phyloP scores from a whole-genome alignment of 352 stramenopile species.

The Phytophthora parvispora region DNA sequence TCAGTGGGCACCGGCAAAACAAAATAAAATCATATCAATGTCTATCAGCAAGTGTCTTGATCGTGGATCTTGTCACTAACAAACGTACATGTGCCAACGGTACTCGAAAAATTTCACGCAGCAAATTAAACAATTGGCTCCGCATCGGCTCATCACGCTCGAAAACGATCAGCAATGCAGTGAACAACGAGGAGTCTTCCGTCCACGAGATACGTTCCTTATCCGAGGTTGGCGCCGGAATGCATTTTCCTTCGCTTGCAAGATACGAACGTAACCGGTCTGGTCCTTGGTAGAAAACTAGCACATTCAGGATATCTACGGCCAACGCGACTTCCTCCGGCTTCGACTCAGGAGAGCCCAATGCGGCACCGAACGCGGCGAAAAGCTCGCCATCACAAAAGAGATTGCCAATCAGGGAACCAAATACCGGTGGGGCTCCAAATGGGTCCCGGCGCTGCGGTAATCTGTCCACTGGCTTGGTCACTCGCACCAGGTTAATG shows the following conservation, averaged over 20 bases:
- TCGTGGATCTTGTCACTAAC: no score
- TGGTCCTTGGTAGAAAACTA: slow-evolving; percentile 79
- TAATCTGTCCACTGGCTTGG: slow-evolving; percentile 71
- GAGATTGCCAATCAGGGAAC: slow-evolving; percentile 69
- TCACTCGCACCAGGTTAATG: slow-evolving; percentile 72
- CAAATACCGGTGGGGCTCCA: slow-evolving; percentile 64
- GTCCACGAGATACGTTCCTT: slow-evolving; percentile 78
- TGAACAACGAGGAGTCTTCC: slow-evolving; percentile 75
- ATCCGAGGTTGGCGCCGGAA: slow-evolving; percentile 64
- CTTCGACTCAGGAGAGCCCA: slow-evolving; percentile 59
- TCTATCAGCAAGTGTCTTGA: no score
- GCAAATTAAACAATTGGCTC: slow-evolving; percentile 72
- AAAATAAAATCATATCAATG: not conserved
- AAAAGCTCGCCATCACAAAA: slow-evolving; percentile 77
- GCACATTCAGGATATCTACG: slow-evolving; percentile 76
- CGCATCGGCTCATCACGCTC: slow-evolving; percentile 72
- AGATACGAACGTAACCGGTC: slow-evolving; percentile 76
- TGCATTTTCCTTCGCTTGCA: slow-evolving; percentile 76
- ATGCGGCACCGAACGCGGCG: slow-evolving; percentile 56
- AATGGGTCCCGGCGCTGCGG: slow-evolving; percentile 66
- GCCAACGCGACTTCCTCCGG: slow-evolving; percentile 54
- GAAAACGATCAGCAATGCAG: slow-evolving; percentile 73
- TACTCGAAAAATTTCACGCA: slow-evolving; percentile 83
- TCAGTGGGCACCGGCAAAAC: not conserved
- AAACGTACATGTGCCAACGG: slow-evolving; percentile 70